These are phyloP conservation scores for Nicotiana tabacum DNA, from an alignment of 257 asterid genomes.

Conservation along the genomic window DNA sequence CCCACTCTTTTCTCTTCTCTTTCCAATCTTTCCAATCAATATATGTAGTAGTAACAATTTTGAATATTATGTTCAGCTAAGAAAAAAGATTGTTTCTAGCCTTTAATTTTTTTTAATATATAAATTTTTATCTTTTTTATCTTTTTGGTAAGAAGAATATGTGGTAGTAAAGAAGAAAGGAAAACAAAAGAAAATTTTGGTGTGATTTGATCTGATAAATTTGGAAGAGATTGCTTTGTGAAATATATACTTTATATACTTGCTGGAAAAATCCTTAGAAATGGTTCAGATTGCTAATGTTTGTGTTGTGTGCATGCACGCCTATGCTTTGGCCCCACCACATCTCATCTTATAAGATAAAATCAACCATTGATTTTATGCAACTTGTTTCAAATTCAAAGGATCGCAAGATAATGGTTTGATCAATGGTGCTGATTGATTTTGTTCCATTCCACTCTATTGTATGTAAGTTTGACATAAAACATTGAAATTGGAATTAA, in stretches of 20 bases:
- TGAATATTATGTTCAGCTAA: neutral
- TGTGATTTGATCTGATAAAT: conserved; percentile 7
- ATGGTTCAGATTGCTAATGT: neutral
- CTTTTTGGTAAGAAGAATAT: neutral
- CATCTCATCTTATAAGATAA: neutral
- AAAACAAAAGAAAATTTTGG: neutral
- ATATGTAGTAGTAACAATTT: neutral
- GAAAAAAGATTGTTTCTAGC: conserved; percentile 2
- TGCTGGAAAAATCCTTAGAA: neutral
- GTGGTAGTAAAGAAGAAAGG: conserved; percentile 14
- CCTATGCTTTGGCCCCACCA: neutral
- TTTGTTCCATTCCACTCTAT: neutral
- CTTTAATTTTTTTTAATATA: neutral
- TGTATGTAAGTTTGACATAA: neutral
- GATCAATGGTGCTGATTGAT: neutral
- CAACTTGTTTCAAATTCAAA: neutral
- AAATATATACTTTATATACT: conserved; percentile 11
- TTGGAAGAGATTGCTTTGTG: conserved; percentile 3
- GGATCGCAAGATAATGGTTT: neutral
- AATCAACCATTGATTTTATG: neutral
- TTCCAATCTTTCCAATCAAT: conserved; percentile 19
- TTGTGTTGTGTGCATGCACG: neutral
- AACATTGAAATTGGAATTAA: neutral
- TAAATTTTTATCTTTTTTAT: neutral
- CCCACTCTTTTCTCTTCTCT: conserved; percentile 14